A percentile compares a stretch with the other conserved stretches of the same genome.
phyloP scores from a whole-genome alignment of 352 stramenopile species.

The Phytopythium litorale region DNA sequence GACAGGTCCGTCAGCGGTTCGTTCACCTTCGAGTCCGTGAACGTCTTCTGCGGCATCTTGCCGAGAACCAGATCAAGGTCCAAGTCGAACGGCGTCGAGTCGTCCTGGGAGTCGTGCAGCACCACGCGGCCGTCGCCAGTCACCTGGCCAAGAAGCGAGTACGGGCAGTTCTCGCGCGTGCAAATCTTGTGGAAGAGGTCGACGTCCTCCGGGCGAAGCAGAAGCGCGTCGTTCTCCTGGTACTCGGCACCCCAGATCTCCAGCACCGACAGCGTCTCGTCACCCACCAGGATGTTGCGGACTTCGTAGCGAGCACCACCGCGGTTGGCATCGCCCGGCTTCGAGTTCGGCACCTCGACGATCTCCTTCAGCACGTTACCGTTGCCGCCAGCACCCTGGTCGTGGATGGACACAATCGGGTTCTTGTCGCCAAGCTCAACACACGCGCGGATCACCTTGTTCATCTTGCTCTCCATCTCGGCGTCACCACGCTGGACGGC shows the following conservation, averaged over 20 bases:
- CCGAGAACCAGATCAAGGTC: conserved; percentile 97
- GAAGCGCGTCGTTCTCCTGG: conserved; percentile 98
- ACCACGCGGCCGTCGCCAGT: conserved; percentile 96
- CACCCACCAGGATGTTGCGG: conserved; percentile 94
- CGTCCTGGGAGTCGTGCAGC: conserved; percentile 94
- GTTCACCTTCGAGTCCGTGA: conserved; percentile 82
- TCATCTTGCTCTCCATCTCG: conserved; percentile 99
- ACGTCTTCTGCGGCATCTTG: conserved; percentile 99
- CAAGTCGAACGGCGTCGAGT: conserved; percentile 95
- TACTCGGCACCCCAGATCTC: conserved; percentile 99
- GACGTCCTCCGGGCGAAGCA: conserved; percentile 90
- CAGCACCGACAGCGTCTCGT: conserved; percentile 97
- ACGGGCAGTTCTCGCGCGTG: conserved; percentile 96
- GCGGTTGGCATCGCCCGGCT: conserved; percentile 86
- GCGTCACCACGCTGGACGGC: conserved; percentile 99
- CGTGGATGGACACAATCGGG: conserved; percentile 99
- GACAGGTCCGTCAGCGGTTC: conserved; percentile 50
- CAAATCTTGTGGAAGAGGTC: conserved; percentile 95
- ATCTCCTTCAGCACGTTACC: conserved; percentile 99
- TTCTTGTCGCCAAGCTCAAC: conserved; percentile 97
- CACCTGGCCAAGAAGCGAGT: conserved; percentile 94
- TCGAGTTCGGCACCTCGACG: conserved; percentile 85
- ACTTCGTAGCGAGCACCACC: conserved; percentile 93
- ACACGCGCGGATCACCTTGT: conserved; percentile 98
- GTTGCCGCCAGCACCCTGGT: conserved; percentile 99